A percentile compares a stretch with the other conserved stretches of the same genome.
phyloP scores from a whole-genome alignment of 805 yeast species.

The Candida piceae region DNA sequence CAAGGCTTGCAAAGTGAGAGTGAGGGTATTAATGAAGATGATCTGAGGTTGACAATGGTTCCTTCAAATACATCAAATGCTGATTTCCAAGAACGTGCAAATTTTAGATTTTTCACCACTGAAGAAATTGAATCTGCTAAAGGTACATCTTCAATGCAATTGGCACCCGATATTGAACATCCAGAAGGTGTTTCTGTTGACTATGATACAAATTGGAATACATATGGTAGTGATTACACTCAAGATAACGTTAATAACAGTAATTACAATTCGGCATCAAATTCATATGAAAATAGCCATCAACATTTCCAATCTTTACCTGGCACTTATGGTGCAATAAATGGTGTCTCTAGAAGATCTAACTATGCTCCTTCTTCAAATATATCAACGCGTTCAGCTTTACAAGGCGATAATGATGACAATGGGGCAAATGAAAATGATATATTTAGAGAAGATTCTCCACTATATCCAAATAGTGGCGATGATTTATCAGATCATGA shows the following conservation, averaged over 20 bases:
- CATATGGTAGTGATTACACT: constrained; percentile 43
- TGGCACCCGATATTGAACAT: constrained; percentile 29
- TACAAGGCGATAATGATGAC: no score
- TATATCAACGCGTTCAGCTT: no score
- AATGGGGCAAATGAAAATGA: constrained; percentile 14
- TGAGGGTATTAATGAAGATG: constrained; percentile 15
- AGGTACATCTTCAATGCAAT: constrained; percentile 74
- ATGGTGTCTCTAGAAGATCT: no score
- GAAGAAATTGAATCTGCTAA: constrained; percentile 84
- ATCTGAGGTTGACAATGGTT: constrained; percentile 31
- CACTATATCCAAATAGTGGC: constrained; percentile 17
- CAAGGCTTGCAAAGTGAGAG: constrained; percentile 1
- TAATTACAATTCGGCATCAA: neutral
- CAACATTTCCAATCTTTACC: constrained; percentile 1
- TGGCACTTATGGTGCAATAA: constrained; percentile 1
- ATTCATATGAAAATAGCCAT: no score
- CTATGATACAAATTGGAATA: constrained; percentile 72
- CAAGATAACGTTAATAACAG: constrained; percentile 5
- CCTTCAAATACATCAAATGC: constrained; percentile 31
- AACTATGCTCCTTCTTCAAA: no score
- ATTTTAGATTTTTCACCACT: constrained; percentile 77
- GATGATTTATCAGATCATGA: constrained; percentile 13
- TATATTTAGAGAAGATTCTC: constrained; percentile 10
- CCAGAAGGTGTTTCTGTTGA: constrained; percentile 45
- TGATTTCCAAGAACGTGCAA: constrained; percentile 34